Percentiles rank a stretch among this genome's conserved stretches.
phyloP scores from a whole-genome alignment of 108 stramenopile genomes.

The Cyclotella atomus region DNA sequence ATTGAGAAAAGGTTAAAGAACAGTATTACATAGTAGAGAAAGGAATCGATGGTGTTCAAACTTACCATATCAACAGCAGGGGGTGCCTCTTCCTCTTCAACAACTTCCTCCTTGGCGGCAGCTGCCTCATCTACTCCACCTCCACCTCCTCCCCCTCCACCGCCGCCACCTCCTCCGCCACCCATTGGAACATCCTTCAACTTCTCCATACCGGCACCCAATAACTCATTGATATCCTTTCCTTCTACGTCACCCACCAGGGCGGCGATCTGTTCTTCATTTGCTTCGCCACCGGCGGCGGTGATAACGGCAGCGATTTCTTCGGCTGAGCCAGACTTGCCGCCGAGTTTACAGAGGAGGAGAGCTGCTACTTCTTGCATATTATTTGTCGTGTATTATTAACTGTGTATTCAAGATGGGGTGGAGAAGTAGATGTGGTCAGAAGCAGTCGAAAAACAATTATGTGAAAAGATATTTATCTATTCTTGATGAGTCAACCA shows the following conservation, averaged over 20 bases:
- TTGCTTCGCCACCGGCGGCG: conserved; percentile 78
- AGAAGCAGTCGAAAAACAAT: too few species aligned
- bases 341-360: conserved; percentile 84
- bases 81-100: conserved; percentile 58
- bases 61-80: conserved; percentile 43
- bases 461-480: too few species aligned
- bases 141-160: conserved; percentile 76
- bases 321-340: conserved; percentile 78
- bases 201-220: conserved; percentile 86
- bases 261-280: conserved; percentile 70
- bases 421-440: too few species aligned
- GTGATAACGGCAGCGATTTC: conserved; percentile 86
- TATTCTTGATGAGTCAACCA: too few species aligned
- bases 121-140: conserved; percentile 36
- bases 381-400: conserved; percentile 14
- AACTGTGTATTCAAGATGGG: too few species aligned
- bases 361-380: conserved; percentile 89
- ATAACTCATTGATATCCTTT: conserved; percentile 84
- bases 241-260: conserved; percentile 81
- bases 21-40: not conserved
- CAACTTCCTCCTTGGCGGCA: conserved; percentile 48
- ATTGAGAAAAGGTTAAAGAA: not conserved
- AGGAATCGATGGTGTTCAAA: not conserved
- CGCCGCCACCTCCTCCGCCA: conserved; percentile 81
- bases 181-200: conserved; percentile 94